Evolutionary conservation across 257 asterid species (phyloP).

Genomic region (Solanum acaule): DNA sequence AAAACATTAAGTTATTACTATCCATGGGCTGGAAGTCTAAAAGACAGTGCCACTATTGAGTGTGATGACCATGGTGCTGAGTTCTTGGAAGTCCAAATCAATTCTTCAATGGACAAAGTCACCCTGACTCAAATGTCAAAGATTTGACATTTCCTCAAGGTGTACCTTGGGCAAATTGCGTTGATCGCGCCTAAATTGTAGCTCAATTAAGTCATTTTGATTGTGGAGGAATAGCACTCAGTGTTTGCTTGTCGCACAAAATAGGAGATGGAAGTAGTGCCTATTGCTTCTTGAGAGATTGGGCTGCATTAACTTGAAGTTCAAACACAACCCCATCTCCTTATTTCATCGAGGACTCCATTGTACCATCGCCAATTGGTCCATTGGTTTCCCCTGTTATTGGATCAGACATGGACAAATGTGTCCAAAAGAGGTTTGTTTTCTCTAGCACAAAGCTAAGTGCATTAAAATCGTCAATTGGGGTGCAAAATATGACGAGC

Average conservation of each 20-base stretch:
- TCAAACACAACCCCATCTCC: background rate
- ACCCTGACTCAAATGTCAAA: no score
- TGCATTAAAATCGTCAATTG: background rate
- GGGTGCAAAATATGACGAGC: background rate
- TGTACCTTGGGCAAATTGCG: no score
- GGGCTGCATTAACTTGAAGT: background rate
- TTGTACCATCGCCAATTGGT: background rate
- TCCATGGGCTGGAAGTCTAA: background rate
- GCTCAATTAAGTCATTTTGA: background rate
- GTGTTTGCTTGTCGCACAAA: background rate
- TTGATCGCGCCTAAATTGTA: no score
- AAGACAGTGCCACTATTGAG: background rate
- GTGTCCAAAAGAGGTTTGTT: background rate
- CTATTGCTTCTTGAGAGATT: background rate
- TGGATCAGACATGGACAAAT: no score
- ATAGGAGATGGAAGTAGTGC: background rate
- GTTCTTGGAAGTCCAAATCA: no score
- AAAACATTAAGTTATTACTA: background rate
- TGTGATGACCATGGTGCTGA: constrained; percentile 1
- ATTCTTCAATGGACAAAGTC: no score
- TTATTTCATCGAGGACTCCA: background rate
- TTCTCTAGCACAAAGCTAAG: background rate
- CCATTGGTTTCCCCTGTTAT: background rate
- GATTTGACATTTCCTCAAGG: no score
- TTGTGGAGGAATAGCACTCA: background rate